A percentile compares a stretch with the other conserved stretches of the same genome.
Conservation (phyloP, 1,284 basidiomycete species). For the Ustilago crameri region DNA sequence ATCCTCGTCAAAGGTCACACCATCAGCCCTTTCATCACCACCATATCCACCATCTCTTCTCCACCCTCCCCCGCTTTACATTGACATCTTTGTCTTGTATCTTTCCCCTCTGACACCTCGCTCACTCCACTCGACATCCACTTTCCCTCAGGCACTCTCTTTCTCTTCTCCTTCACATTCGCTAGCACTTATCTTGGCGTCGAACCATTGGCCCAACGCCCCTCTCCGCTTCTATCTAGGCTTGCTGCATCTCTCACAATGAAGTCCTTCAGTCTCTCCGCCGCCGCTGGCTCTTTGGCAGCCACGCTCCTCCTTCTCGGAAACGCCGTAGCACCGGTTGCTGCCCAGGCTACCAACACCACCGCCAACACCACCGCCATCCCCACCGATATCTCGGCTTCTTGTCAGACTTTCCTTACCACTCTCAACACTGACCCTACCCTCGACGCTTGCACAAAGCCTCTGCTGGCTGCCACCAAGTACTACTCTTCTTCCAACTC, state of each 20-base stretch:
- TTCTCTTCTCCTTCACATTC: neutral
- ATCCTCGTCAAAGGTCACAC: no score
- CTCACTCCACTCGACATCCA: neutral
- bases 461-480: conserved; percentile 49
- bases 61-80: neutral
- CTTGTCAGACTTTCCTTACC: conserved; percentile 47
- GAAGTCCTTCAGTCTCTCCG: conserved; percentile 31
- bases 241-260: conserved; percentile 8
- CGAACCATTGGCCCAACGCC: neutral
- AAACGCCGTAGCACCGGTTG: conserved; percentile 32
- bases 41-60: conserved; percentile 14
- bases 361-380: conserved; percentile 37
- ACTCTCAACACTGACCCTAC: conserved; percentile 50
- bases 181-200: neutral
- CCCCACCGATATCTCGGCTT: conserved; percentile 38
- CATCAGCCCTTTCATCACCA: conserved; percentile 3
- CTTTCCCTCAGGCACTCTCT: conserved; percentile 1
- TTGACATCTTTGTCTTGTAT: neutral
- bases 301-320: conserved; percentile 21
- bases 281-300: conserved; percentile 31
- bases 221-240: neutral
- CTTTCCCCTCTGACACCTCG: neutral
- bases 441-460: conserved; percentile 52
- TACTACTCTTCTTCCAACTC: conserved; percentile 51
- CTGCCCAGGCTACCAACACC: conserved; percentile 34